Base-by-base conservation (phyloP, 1,284 basidiomycete genomes). In the Cryptococcus depauperatus region DNA sequence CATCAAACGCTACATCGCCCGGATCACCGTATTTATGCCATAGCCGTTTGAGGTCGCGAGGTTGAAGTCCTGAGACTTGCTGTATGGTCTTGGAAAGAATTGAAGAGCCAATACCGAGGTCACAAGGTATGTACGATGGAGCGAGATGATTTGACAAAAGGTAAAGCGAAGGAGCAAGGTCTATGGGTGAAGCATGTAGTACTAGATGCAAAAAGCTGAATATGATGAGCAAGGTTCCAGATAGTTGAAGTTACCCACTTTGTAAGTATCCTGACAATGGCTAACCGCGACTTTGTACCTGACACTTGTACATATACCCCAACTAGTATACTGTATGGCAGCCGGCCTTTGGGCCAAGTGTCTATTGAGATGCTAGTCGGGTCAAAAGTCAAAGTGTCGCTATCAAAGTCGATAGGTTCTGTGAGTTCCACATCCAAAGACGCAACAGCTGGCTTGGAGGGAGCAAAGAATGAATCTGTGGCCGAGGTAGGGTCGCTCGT, bases 141-240 rank as follows among this genome's bases (percentile, higher is more conserved):
- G 81, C 79, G 28, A 95, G 77, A 28, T 85, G 80, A 67, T 92
- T 95, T 22, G 86, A 88, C 32, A 92, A 74, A 22, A 95, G 79
- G 68, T 93, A 95, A n/a, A 93, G 74, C n/a, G 85, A 76, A 11
- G 85, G 78, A 34, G 85, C 70, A 35, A 95, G 76, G 35, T 85
- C 84, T 9, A 73, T 50, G 0, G 84, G 79, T 57, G 90, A 81
- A 50, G 82, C 78, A 28, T 72, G 68, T 46, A 82, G 75, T 38
- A 93, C 76, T 11, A 79, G 77, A 18, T 85, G 81, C 10, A 95
- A 70, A 46, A 72, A 72, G 44, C 70, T 72, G 50, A 5, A 13
- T 16, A 26, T 23, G 10, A 14, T 18, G 19, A 33, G 43, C 26
- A 32, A 30, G 10, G 25, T 33, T 43, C 16, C 34, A 23, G n/a